Base-by-base conservation (phyloP, 345 rosid genomes). In the Pugionium dolabratum region DNA sequence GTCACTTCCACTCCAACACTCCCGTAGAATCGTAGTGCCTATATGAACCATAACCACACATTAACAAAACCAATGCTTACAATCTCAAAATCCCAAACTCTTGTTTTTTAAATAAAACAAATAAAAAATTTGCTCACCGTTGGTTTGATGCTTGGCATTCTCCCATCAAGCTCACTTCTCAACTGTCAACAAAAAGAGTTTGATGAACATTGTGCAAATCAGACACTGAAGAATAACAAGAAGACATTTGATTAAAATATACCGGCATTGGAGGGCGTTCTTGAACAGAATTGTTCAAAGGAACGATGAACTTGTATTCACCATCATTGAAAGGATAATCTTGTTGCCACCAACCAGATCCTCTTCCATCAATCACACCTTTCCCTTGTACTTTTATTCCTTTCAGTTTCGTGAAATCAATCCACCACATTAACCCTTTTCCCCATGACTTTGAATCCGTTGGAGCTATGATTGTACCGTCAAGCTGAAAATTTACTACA, bases 11-110 rank as follows among this genome's bases (percentile, higher is more conserved):
- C 90, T 54, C 85, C 88, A 48, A 79, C 67, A 69, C 99, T 95
- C 67, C 99, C 99, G 10, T 80, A 95, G 77, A 95, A 91, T 77
- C 99, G 73, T 42, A 95, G 75, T 54, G 99, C 99, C 99, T 94
- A 79, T 34, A 41, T 0, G 67, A 60, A 66, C 61, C 52, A 69
- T 9, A 69, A 45, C 37, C 73, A 71, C 41, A 71, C 66, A 43
- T 25, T 57, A 57, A 26, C 31, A 73, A 58, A 30, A 11, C 50
- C 10, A 40, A 62, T 10, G 5, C 60, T 6, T 50, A 63, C 28
- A 36, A 7, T 9, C 44, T 35, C 18, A 36, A 26, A 49, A 10
- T 10, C 1, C 27, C 27, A 5, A 49, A 35, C 75, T 55, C n/a
- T 63, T 26, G 33, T 18, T 1, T 43, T 33, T 11, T 30, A 7